phyloP scores from a whole-genome alignment of 2,329 filamentous ascomycete species.

The Fusarium sp. region DNA sequence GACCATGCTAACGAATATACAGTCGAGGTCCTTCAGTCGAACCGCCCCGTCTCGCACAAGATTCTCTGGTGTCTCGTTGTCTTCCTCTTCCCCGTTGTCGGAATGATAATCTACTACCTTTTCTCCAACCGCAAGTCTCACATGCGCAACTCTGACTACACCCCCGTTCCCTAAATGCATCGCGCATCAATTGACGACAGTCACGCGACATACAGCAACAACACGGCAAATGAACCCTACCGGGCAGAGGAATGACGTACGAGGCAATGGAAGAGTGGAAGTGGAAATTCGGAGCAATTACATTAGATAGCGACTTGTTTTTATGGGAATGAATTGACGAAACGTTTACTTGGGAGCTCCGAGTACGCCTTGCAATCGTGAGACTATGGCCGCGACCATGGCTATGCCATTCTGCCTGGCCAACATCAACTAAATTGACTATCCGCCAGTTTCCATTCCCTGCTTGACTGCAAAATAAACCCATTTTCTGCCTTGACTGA shows the following conservation, averaged over 20 bases:
- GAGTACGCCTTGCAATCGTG: not conserved
- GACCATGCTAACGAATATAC: not conserved
- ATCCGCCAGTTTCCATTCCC: not conserved
- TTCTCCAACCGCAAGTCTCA: constrained; percentile 70
- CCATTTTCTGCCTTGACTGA: not conserved
- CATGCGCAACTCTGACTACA: constrained; percentile 63
- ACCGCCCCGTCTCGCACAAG: constrained; percentile 66
- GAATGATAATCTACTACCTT: constrained; percentile 70
- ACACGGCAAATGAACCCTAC: rapidly evolving
- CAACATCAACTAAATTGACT: not conserved
- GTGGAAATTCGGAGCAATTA: not conserved
- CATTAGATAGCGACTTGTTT: not conserved
- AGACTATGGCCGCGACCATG: not conserved
- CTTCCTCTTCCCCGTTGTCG: constrained; percentile 71
- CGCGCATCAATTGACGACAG: not conserved
- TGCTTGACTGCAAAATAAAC: rapidly evolving
- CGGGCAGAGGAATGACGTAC: not conserved
- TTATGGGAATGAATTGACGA: not conserved
- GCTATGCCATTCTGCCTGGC: not conserved
- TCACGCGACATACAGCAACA: not conserved
- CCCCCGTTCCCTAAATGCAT: constrained; percentile 47
- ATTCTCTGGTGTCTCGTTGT: constrained; percentile 70
- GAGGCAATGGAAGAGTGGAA: rapidly evolving
- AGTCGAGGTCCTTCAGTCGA: constrained; percentile 74
- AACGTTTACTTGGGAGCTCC: rapidly evolving